phyloP scores from a whole-genome alignment of 495 filamentous ascomycete species.

The Podospora pseudoanserina region DNA sequence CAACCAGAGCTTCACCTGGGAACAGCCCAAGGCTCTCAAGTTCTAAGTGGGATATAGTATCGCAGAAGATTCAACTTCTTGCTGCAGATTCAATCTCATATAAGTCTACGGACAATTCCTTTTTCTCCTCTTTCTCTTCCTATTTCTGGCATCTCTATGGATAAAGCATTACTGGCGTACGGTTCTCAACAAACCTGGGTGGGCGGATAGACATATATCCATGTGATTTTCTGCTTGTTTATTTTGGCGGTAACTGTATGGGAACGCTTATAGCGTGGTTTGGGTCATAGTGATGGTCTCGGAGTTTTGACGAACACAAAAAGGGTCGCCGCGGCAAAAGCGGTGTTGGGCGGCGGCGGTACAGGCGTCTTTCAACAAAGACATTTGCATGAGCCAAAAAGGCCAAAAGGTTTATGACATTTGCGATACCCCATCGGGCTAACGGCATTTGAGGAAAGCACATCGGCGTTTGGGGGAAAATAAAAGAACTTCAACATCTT shows the following conservation, averaged over 20 bases:
- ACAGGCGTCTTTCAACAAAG: conserved; percentile 44
- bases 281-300: conserved; percentile 15
- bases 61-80: conserved; percentile 40
- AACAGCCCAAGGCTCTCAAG: conserved; percentile 92
- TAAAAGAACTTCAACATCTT: conserved; percentile 48
- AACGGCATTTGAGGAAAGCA: conserved; percentile 33
- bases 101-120: conserved; percentile 25
- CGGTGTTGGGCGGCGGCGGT: conserved; percentile 20
- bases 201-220: conserved; percentile 36
- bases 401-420: conserved; percentile 29
- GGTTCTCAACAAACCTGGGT: conserved; percentile 43
- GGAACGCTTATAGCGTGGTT: conserved; percentile 17
- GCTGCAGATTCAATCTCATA: conserved; percentile 31
- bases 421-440: conserved; percentile 35
- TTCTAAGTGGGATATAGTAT: conserved; percentile 55
- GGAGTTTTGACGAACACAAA: conserved; percentile 29
- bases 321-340: conserved; percentile 23
- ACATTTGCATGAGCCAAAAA: conserved; percentile 36
- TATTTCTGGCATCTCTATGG: conserved; percentile 27
- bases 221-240: conserved; percentile 25
- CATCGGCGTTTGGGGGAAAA: conserved; percentile 42
- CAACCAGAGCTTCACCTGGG: conserved; percentile 96
- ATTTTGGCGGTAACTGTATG: conserved; percentile 14
- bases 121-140: conserved; percentile 16
- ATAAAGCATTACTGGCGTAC: conserved; percentile 37